Conservation (phyloP, 2,329 filamentous ascomycete genomes). For the Rutstroemia sp. region DNA sequence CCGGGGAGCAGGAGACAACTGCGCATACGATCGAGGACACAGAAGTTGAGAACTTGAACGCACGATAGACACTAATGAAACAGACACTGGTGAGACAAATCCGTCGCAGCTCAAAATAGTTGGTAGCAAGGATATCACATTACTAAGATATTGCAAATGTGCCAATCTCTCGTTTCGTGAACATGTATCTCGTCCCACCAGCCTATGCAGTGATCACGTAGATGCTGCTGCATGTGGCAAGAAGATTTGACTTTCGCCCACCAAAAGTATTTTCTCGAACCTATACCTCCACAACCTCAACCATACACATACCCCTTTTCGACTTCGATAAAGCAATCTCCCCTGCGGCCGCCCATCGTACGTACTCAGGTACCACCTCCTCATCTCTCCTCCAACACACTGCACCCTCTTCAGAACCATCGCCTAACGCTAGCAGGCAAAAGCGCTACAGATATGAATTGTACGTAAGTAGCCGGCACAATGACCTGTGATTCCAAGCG, state of each 20-base stretch:
- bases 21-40: too few relatives aligned
- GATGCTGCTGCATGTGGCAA: neutral
- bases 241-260: constrained; percentile 1
- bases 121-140: neutral
- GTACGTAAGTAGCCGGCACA: too few relatives aligned
- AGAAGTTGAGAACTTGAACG: too few relatives aligned
- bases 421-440: neutral
- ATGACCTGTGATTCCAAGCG: too few relatives aligned
- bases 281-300: neutral
- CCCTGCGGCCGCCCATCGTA: constrained; percentile 2
- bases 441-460: neutral
- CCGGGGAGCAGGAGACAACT: too few relatives aligned
- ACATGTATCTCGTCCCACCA: neutral
- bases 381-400: neutral
- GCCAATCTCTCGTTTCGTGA: neutral
- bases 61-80: too few relatives aligned
- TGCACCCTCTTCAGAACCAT: neutral
- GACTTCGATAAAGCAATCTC: constrained; percentile 3
- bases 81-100: too few relatives aligned
- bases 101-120: too few relatives aligned
- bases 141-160: constrained; percentile 1
- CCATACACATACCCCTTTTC: neutral
- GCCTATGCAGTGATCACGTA: neutral
- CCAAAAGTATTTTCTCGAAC: neutral
- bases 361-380: constrained; percentile 5